Conservation (phyloP, 345 rosid species). For the Citrus australasica region DNA sequence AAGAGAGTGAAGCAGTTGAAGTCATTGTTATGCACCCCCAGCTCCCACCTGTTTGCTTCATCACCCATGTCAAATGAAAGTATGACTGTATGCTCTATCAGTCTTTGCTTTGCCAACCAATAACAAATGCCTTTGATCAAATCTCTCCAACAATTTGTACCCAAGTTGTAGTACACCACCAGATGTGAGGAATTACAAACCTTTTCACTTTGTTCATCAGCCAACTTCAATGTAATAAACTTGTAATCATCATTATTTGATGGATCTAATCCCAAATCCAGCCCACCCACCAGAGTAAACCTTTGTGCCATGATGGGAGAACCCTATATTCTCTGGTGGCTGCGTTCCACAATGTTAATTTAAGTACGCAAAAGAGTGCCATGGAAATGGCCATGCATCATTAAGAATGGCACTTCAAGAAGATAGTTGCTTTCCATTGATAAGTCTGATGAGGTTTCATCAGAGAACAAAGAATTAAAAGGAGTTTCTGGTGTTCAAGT, state of each 20-base stretch:
- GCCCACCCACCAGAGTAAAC: too few relatives aligned
- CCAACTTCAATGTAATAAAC: background rate
- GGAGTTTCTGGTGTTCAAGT: background rate
- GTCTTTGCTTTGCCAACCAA: background rate
- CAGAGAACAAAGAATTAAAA: background rate
- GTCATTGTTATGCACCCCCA: too few relatives aligned
- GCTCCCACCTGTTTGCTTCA: too few relatives aligned
- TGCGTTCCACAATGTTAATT: background rate
- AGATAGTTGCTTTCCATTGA: background rate
- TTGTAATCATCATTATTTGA: background rate
- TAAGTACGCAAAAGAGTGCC: background rate
- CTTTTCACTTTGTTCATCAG: background rate
- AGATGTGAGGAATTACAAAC: background rate
- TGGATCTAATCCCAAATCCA: background rate
- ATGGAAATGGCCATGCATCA: background rate
- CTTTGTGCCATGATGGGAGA: background rate
- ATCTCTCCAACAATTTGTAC: background rate
- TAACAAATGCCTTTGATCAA: background rate
- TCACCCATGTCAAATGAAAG: background rate
- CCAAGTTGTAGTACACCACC: background rate
- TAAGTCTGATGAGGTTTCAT: background rate
- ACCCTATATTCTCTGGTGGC: background rate
- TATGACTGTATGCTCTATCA: background rate
- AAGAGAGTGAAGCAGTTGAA: too few relatives aligned
- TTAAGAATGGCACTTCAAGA: background rate